These are phyloP conservation scores for Betula pendula DNA, from an alignment of 306 rosid species.

Conservation along the genomic window DNA sequence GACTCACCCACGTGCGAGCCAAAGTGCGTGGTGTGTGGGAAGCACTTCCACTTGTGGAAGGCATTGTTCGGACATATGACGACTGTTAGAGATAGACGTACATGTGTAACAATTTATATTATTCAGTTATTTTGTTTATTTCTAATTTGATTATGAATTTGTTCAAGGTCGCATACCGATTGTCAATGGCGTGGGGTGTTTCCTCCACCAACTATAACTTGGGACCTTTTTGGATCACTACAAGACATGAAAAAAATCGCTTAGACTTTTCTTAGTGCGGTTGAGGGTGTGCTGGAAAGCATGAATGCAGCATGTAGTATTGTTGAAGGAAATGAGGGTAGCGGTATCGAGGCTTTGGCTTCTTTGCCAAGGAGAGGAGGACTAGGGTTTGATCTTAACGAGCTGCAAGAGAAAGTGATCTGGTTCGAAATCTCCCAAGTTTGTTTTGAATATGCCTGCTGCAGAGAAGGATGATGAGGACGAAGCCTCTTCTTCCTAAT, in stretches of 20 bases:
- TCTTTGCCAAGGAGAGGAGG: constrained; percentile 6
- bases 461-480: constrained; percentile 4
- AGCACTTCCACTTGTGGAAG: constrained; percentile 32
- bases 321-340: not conserved
- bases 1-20: not conserved
- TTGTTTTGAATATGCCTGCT: constrained; percentile 32
- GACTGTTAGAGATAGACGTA: too few relatives aligned
- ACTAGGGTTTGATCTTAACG: constrained; percentile 11
- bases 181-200: constrained; percentile 29
- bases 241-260: not conserved
- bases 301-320: not conserved
- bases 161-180: constrained; percentile 23
- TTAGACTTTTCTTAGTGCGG: constrained; percentile 2
- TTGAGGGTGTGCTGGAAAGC: not conserved
- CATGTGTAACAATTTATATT: too few relatives aligned
- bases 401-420: not conserved
- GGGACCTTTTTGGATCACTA: not conserved
- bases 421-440: not conserved
- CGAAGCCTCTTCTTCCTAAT: not conserved
- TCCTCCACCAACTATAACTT: constrained; percentile 22
- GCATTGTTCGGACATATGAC: constrained; percentile 38
- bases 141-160: too few relatives aligned
- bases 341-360: not conserved
- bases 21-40: constrained; percentile 20
- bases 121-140: too few relatives aligned